Base-by-base conservation (phyloP, 129 eudicot species). In the Rutidosis leptorrhynchoides region DNA sequence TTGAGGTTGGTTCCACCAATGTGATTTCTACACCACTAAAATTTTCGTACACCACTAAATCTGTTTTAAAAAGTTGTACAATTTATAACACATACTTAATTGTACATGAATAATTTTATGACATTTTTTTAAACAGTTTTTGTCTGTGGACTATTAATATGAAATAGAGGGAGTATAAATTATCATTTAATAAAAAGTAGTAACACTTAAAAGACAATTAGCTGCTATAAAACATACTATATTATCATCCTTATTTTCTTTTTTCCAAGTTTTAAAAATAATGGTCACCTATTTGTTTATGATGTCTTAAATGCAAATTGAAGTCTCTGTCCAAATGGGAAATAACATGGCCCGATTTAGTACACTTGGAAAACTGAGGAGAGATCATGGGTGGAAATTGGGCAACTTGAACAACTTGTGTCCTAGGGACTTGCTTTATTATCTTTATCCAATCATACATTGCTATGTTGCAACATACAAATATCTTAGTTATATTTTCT, bases 321-420 rank as follows among this genome's bases (percentile, higher is more conserved):
- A 27, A 33, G 24, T 75, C 68, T 43, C 45, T 33, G 49, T 52
- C 64, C 24, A 61, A 49, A 59, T 12, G 33, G 69, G 69, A 60
- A 60, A 37, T 68, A 45, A 69, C 20, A 68, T 75, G 80, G 64
- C 74, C 64, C 30, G 62, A 75, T 59, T 68, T 75, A 68, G 70
- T 61, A 75, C 35, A 29, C 58, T 49, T 61, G 57, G 74, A 67
- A 56, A 75, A 75, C 63, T 33, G 53, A 48, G 33, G 23, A 61
- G 62, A 73, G 14, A 64, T 25, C 29, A 67, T 59, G 46, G 69
- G 80, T 75, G 24, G 60, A 75, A 75, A 19, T 58, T 75, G 65
- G 70, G 63, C 80, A 75, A 75, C 20, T 75, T 68, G 80, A 75
- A 33, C 74, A 75, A 75, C 35, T 75, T 68, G 78, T 74, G 66